These are phyloP conservation scores for Kwoniella shivajii DNA, from an alignment of 1,284 basidiomycete species.

Conservation along the genomic window DNA sequence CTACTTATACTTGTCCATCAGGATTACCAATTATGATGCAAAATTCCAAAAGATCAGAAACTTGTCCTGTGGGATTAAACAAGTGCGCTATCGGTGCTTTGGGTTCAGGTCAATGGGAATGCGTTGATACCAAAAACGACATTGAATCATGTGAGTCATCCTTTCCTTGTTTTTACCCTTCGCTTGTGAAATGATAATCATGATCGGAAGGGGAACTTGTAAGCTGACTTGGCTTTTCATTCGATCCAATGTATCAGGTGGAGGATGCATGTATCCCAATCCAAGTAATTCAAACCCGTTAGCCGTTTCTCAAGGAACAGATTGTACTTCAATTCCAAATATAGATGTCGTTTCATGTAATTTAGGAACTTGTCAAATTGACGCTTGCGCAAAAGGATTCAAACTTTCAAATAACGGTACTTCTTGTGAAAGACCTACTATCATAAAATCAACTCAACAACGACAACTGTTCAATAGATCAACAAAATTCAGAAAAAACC, in stretches of 20 bases:
- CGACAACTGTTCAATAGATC: neutral
- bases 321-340: conserved; percentile 33
- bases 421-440: conserved; percentile 1
- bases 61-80: conserved; percentile 20
- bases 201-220: neutral
- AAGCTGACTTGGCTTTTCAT: neutral
- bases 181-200: neutral
- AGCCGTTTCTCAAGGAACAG: conserved; percentile 17
- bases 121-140: conserved; percentile 25
- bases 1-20: conserved; percentile 22
- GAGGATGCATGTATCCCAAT: conserved; percentile 29
- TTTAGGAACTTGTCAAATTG: conserved; percentile 24
- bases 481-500: neutral
- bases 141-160: conserved; percentile 37
- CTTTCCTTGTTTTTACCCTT: conserved; percentile 6
- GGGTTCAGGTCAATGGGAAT: conserved; percentile 21
- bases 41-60: conserved; percentile 3
- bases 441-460: no score
- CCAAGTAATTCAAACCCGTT: neutral
- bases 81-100: conserved; percentile 17
- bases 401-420: conserved; percentile 8
- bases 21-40: conserved; percentile 13
- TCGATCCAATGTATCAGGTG: conserved; percentile 14
- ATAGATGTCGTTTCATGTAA: conserved; percentile 24
- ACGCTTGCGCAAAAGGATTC: conserved; percentile 22